Evolutionary conservation across 768 basidiomycete species (phyloP).

Genomic region (Rhodotorula paludigena): DNA sequence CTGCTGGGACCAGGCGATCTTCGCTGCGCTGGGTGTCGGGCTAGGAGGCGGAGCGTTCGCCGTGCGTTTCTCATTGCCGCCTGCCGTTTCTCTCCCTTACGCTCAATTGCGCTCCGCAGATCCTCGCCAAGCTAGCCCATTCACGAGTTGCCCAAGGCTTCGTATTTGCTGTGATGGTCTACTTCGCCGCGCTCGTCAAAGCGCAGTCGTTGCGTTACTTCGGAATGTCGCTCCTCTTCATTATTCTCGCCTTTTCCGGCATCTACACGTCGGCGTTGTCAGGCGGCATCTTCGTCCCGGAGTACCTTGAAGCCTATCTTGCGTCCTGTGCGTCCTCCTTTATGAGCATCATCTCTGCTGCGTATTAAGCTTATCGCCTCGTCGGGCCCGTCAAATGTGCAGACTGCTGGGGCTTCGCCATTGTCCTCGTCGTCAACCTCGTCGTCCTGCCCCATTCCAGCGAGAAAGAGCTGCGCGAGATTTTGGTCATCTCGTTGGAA

Average conservation of each 20-base stretch:
- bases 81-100: too few relatives aligned
- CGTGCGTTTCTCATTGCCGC: too few relatives aligned
- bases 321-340: constrained; percentile 36
- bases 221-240: constrained; percentile 24
- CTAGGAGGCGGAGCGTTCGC: constrained; percentile 42
- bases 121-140: not conserved
- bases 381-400: not conserved
- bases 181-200: constrained; percentile 32
- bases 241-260: constrained; percentile 33
- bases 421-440: constrained; percentile 43
- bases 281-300: constrained; percentile 33
- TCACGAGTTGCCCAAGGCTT: constrained; percentile 42
- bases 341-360: not conserved
- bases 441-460: constrained; percentile 41
- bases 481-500: constrained; percentile 37
- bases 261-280: constrained; percentile 12
- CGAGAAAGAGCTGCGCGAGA: constrained; percentile 42
- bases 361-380: too few relatives aligned
- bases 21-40: constrained; percentile 39
- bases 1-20: constrained; percentile 24
- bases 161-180: constrained; percentile 43
- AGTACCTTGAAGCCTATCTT: constrained; percentile 44
- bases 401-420: constrained; percentile 43
- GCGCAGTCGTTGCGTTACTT: constrained; percentile 16
- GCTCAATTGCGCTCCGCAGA: too few relatives aligned